Percentiles rank a stretch among this genome's conserved stretches.
Conservation (phyloP, 352 stramenopile species). For the Globisporangium emineosum region DNA sequence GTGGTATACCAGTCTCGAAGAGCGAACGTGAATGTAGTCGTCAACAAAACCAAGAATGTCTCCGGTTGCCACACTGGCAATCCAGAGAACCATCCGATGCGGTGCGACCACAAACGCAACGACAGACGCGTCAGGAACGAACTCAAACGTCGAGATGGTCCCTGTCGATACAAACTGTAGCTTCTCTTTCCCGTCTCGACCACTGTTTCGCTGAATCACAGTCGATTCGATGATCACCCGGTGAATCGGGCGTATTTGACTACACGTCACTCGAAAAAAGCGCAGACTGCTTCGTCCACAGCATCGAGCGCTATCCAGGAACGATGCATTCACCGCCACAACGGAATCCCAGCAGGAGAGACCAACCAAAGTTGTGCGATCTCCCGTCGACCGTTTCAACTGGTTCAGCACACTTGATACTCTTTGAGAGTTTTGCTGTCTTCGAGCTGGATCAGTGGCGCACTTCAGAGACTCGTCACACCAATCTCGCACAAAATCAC, state of each 20-base stretch:
- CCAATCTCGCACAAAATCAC: background rate
- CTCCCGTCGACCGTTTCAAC: slow-evolving; percentile 2
- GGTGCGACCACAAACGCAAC: background rate
- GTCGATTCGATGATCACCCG: slow-evolving; percentile 11
- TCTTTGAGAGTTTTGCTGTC: background rate
- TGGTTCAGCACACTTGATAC: background rate
- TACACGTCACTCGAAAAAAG: slow-evolving; percentile 19
- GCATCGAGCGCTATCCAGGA: slow-evolving; percentile 19
- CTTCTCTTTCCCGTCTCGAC: background rate
- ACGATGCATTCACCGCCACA: slow-evolving; percentile 22
- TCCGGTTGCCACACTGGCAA: background rate
- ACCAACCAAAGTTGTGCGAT: slow-evolving; percentile 5
- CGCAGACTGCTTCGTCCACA: slow-evolving; percentile 22
- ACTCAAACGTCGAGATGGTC: slow-evolving; percentile 1
- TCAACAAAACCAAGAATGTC: slow-evolving; percentile 3
- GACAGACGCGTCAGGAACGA: slow-evolving; percentile 3
- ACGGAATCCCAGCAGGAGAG: slow-evolving; percentile 26
- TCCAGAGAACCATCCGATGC: slow-evolving; percentile 5
- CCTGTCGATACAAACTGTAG: background rate
- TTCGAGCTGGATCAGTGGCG: background rate
- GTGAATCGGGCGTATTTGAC: slow-evolving; percentile 18
- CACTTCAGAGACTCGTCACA: slow-evolving; percentile 2
- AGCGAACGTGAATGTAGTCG: background rate
- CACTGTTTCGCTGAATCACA: slow-evolving; percentile 1
- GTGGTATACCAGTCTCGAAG: background rate